A percentile compares a stretch with the other conserved stretches of the same genome.
Evolutionary conservation across 2,329 filamentous ascomycete species (phyloP).

Genomic region (Fusarium kyushuense): DNA sequence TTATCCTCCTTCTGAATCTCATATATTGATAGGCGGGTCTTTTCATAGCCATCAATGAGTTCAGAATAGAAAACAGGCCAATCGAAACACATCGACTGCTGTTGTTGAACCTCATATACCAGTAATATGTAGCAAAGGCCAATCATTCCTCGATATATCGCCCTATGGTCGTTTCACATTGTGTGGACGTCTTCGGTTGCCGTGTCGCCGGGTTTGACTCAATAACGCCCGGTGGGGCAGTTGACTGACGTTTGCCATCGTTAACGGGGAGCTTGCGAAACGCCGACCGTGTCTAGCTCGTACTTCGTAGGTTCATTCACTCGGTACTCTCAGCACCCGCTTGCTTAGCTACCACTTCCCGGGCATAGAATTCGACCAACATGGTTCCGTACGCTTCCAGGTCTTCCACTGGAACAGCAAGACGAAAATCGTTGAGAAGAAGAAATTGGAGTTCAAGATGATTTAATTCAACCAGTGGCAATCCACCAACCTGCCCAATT

Average conservation of each 20-base stretch:
- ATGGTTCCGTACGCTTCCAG: slow-evolving; percentile 98
- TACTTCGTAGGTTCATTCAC: slow-evolving; percentile 27
- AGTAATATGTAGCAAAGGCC: not conserved
- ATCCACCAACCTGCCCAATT: slow-evolving; percentile 82
- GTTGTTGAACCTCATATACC: not conserved
- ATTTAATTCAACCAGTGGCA: slow-evolving; percentile 92
- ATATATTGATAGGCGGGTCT: not conserved
- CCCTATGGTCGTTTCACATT: slow-evolving; percentile 22
- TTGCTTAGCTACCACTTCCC: slow-evolving; percentile 76
- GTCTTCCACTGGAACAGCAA: slow-evolving; percentile 93
- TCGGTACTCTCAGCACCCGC: slow-evolving; percentile 32
- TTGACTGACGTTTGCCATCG: not conserved
- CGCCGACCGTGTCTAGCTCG: not conserved
- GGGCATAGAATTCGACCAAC: slow-evolving; percentile 97
- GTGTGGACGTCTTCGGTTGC: slow-evolving; percentile 8
- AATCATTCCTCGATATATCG: slow-evolving; percentile 5
- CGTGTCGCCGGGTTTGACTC: not conserved
- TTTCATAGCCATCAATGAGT: slow-evolving; percentile 1
- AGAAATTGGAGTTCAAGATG: slow-evolving; percentile 97
- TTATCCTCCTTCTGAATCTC: slow-evolving; percentile 10
- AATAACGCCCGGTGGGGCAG: slow-evolving; percentile 1
- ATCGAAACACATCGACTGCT: slow-evolving; percentile 6
- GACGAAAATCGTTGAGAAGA: slow-evolving; percentile 93
- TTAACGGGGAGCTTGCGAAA: slow-evolving; percentile 8
- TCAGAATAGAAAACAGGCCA: not conserved